Evolutionary conservation across 108 stramenopile genomes (phyloP).

Genomic region (Fragilariopsis cylindrus): DNA sequence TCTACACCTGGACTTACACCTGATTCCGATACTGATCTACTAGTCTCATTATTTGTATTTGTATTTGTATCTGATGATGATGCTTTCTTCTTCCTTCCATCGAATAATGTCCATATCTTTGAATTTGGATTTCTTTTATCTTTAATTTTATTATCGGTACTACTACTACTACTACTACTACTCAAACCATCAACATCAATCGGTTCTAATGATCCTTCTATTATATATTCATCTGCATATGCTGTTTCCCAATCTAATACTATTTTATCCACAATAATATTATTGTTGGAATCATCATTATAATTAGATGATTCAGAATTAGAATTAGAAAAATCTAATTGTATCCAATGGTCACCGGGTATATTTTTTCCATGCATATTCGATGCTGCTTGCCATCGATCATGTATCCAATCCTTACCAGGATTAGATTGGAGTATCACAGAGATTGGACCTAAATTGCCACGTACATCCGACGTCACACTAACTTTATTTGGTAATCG

Average conservation of each 20-base stretch:
- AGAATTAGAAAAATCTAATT: constrained; percentile 43
- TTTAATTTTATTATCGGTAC: too few relatives aligned
- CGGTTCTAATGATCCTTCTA: constrained; percentile 37
- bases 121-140: neutral
- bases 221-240: constrained; percentile 59
- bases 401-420: constrained; percentile 72
- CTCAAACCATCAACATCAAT: too few relatives aligned
- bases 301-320: neutral
- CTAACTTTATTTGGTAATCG: constrained; percentile 8
- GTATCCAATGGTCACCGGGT: constrained; percentile 65
- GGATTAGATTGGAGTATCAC: constrained; percentile 64
- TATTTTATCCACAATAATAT: constrained; percentile 42
- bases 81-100: constrained; percentile 24
- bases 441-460: constrained; percentile 72
- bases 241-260: constrained; percentile 85
- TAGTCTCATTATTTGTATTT: neutral
- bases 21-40: constrained; percentile 2
- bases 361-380: constrained; percentile 84
- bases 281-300: neutral
- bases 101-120: constrained; percentile 27
- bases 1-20: constrained; percentile 72
- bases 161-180: too few relatives aligned
- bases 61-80: constrained; percentile 23
- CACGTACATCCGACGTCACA: constrained; percentile 48
- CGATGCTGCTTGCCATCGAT: constrained; percentile 85